Base-by-base conservation (phyloP, 495 filamentous ascomycete species). In the Penicillium riverlandense region DNA sequence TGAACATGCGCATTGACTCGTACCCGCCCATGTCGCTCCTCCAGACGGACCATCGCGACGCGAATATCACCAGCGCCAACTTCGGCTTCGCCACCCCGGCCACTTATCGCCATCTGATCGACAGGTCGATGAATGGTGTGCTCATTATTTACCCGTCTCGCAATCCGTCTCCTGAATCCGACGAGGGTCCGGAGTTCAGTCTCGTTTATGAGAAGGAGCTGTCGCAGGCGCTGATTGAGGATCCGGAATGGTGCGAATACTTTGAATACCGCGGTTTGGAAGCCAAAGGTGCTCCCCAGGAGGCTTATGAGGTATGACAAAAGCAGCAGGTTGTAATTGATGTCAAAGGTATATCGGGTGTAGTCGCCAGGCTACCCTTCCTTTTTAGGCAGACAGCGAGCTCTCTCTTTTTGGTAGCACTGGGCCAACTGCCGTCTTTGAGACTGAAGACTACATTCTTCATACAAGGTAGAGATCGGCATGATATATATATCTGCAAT, bases 181-280 rank as follows among this genome's bases (percentile, higher is more conserved):
- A 72, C 40, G 66, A 75, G 38, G 72, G 72, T 1, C 58, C 49
- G 12, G 70, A 72, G 52, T 62, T 75, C 45, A 50, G 60, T 27
- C 58, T 75, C 35, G 38, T 58, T 0, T 63, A 66, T 37, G 72
- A 74, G 52, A 63, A 53, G 41, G 45, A 56, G 10, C 39, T 66
- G 27, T 55, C 54, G 12, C 41, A 63, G 14, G 40, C 27, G 7
- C 44, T 76, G 10, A 48, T 69, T 11, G 52, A 58, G 8, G 70
- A 75, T 52, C 44, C 53, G 4, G 67, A 70, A 35, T 63, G 59
- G 57, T 54, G 36, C 1, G 38, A 48, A 40, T 74, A 55, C 35
- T 71, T 73, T 43, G 69, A 74, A 38, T 72, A 65, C 43, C 57
- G 66, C 22, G 22, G 22, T 22, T 22, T 22, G 22, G 22, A 22